A percentile compares a stretch with the other conserved stretches of the same genome.
phyloP scores from a whole-genome alignment of 2,329 filamentous ascomycete genomes.

The Talaromyces sp. region DNA sequence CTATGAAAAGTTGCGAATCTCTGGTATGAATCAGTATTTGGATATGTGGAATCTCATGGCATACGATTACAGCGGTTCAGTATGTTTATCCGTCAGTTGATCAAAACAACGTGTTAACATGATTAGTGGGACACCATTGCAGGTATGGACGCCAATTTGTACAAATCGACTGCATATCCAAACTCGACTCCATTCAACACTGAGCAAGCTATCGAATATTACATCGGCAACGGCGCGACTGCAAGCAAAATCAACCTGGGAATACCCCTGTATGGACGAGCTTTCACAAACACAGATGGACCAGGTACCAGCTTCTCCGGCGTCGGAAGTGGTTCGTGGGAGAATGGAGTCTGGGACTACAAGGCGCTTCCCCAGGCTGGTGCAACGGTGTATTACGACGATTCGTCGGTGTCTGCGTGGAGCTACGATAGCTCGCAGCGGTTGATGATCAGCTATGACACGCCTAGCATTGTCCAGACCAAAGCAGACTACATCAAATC shows the following conservation, averaged over 20 bases:
- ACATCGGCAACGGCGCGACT: constrained; percentile 60
- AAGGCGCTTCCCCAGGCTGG: constrained; percentile 72
- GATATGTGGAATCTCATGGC: constrained; percentile 64
- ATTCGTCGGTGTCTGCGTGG: constrained; percentile 57
- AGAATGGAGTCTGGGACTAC: constrained; percentile 79
- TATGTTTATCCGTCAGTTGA: not conserved
- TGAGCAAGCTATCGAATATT: constrained; percentile 63
- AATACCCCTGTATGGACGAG: constrained; percentile 87
- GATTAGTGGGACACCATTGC: constrained; percentile 11
- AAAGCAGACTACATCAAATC: constrained; percentile 64
- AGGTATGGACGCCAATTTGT: constrained; percentile 59
- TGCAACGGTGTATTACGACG: constrained; percentile 57
- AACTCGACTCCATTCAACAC: constrained; percentile 73
- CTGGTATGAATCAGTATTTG: constrained; percentile 44
- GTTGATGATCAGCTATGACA: constrained; percentile 70
- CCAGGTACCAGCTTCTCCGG: constrained; percentile 65
- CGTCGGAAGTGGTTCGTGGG: constrained; percentile 59
- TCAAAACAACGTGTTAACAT: not conserved
- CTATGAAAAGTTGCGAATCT: constrained; percentile 41
- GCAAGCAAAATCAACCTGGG: constrained; percentile 75
- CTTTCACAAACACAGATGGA: constrained; percentile 74
- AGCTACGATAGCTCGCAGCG: constrained; percentile 58
- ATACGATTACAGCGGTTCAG: constrained; percentile 60
- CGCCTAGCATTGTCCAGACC: constrained; percentile 47
- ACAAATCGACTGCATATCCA: constrained; percentile 53